Evolutionary conservation across 352 stramenopile species (phyloP), one percentile per base, ranked within the genome.

Genomic region (Phytophthora boehmeriae): DNA sequence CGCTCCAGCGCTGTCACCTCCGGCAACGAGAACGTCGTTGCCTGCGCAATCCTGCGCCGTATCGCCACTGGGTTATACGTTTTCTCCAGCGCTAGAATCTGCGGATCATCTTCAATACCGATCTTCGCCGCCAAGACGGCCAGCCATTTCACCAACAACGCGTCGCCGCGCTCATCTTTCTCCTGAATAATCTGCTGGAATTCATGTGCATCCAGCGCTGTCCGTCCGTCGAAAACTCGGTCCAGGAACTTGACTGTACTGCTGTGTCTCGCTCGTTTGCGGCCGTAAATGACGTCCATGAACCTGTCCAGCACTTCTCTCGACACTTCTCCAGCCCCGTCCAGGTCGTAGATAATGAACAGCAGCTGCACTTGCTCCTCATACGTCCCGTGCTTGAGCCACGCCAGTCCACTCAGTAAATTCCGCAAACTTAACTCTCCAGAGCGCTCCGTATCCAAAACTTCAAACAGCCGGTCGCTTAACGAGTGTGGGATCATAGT

Each of bases 291-390:
- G 42, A 96, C 85, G 57, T 93, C 83, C 79, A 93, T 90, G 63
- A 96, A 96, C 10, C 80, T 75, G 27, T 90, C 76, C 32, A 96
- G 63, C 22, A 89, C 66, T 32, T 92, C 87, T 16, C 83, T 71
- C 36, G 83, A 66, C n/a, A 96, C 66, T 23, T 85, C 68, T 16
- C 82, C 80, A 3, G 71, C 74, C 11, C 52, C 58, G 48, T 93
- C 80, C n/a, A 93, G 58, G 56, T 96, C 87, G 71, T 96, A 96
- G 54, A 96, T 87, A 30, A 77, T 81, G 52, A 94, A 96, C 10
- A 96, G 71, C 47, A 96, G 60, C 36, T 88, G 81, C 52, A 88
- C 67, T 28, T 90, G 84, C 51, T 93, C 86, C 16, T 92, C 82
- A 20, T 74, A 75, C 38, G 81, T 86, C 14, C 84, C 83, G 38